Base-by-base conservation (phyloP, 768 basidiomycete genomes). In the Boletus insuetus region DNA sequence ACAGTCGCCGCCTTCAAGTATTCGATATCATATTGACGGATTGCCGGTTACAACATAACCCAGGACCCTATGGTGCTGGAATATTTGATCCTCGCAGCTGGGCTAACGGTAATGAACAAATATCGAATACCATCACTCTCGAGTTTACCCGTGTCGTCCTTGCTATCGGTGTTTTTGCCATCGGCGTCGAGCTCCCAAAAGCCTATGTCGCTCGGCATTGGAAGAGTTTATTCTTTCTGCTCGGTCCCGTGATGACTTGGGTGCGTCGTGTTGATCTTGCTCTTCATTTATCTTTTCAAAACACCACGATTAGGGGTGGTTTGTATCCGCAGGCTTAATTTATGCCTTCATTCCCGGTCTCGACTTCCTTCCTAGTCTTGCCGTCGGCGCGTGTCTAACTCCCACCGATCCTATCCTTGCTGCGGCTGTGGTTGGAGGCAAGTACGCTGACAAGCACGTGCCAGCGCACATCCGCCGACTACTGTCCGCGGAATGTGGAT, bases 371-470 rank as follows among this genome's bases (percentile, higher is more conserved):
- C 90, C 92, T 7, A 85, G 88, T 49, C 80, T 98, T 58, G 92
- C 89, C 46, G 84, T 98, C 50, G 94, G 91, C 17, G 94, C 97
- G 0, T 94, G 91, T 70, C 82, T 95, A 35, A 96, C 94, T 0
- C 93, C 93, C 1, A 99, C 97, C 13, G 69, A 71, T n/a, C 69
- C 69, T 6, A 71, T 71, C 49, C 65, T 71, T 19, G 69, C 69
- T 32, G 69, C 69, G 34, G 69, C 71, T 10, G 94, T 92, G 34
- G 83, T 92, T 12, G 96, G 96, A 64, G 96, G 96, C 32, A 95
- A 91, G 75, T 99, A 93, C 75, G 97, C 97, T 3, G 91, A 98
- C 70, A 97, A 98, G 69, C 96, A 98, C 65, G 96, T 98, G 22
- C 91, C 91, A 2, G 85, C 87, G 1, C 91, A 93, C 66, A 75